phyloP scores from a whole-genome alignment of 306 rosid genomes.

The Malus sieversii region DNA sequence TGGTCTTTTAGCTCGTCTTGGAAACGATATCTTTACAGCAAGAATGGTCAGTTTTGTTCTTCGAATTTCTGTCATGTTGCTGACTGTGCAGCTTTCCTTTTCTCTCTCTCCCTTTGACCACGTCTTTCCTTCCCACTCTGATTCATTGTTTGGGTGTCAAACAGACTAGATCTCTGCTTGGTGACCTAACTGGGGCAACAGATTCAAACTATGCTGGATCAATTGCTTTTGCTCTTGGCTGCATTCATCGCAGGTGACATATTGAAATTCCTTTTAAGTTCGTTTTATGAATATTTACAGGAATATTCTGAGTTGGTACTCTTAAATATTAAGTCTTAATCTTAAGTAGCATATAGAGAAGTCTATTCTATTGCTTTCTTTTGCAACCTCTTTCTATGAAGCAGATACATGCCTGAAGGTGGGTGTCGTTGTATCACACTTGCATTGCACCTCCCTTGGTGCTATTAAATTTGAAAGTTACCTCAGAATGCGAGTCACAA shows the following conservation, averaged over 20 bases:
- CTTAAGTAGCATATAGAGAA: neutral
- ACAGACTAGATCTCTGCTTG: conserved; percentile 81
- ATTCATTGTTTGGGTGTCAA: conserved; percentile 18
- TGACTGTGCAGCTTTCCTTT: neutral
- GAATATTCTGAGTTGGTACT: neutral
- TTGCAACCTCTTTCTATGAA: neutral
- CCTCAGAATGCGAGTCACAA: neutral
- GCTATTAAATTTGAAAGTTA: neutral
- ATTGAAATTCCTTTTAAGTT: conserved; percentile 11
- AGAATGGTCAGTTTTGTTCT: conserved; percentile 56
- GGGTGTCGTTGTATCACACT: neutral
- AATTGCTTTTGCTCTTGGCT: conserved; percentile 87
- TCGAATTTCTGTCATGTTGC: neutral
- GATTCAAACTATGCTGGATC: conserved; percentile 80
- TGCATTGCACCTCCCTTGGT: neutral
- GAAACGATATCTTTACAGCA: conserved; percentile 88
- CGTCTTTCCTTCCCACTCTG: neutral
- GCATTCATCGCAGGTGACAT: conserved; percentile 87
- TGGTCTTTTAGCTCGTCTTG: conserved; percentile 91
- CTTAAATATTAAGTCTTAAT: neutral
- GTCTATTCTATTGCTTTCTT: neutral
- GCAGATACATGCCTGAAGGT: neutral
- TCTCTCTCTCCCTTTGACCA: no score
- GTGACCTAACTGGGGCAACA: conserved; percentile 67
- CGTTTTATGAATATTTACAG: neutral